Evolutionary conservation across 1,284 basidiomycete genomes (phyloP).

Genomic region (Malassezia globosa): DNA sequence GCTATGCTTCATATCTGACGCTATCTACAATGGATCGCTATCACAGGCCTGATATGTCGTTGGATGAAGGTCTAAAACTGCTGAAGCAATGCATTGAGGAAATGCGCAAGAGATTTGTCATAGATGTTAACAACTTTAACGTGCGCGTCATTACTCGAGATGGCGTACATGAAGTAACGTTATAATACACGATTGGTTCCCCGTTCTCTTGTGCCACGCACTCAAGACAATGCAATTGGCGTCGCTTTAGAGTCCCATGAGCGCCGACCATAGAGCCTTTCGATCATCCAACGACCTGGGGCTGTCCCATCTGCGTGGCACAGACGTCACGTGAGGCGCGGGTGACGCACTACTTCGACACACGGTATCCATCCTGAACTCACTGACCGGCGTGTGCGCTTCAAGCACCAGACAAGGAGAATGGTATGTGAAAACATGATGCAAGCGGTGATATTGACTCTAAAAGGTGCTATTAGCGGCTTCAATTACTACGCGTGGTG

Average conservation of each 20-base stretch:
- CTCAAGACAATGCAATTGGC: too few species aligned
- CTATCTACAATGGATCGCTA: conserved; percentile 72
- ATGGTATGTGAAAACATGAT: conserved; percentile 15
- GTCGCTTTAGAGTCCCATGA: background rate
- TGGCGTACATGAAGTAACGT: conserved; percentile 65
- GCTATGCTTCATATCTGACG: conserved; percentile 85
- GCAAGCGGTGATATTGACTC: background rate
- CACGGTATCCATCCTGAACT: background rate
- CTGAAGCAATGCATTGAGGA: conserved; percentile 78
- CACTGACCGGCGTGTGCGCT: background rate
- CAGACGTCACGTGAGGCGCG: conserved; percentile 11
- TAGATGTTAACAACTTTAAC: conserved; percentile 70
- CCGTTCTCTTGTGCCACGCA: too few species aligned
- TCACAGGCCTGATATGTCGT: conserved; percentile 66
- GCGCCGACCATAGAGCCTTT: background rate
- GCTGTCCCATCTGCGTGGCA: conserved; percentile 2
- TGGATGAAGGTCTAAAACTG: conserved; percentile 74
- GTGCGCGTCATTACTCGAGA: conserved; percentile 83
- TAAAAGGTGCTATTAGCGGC: conserved; percentile 75
- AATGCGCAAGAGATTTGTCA: conserved; percentile 62
- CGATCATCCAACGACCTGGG: background rate
- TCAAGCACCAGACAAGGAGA: background rate
- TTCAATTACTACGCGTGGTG: conserved; percentile 84
- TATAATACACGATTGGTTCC: too few species aligned
- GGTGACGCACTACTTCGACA: too few species aligned